Percentiles rank a stretch among this genome's conserved stretches.
phyloP scores from a whole-genome alignment of 2,329 filamentous ascomycete genomes.

The Erysiphe pulchra region DNA sequence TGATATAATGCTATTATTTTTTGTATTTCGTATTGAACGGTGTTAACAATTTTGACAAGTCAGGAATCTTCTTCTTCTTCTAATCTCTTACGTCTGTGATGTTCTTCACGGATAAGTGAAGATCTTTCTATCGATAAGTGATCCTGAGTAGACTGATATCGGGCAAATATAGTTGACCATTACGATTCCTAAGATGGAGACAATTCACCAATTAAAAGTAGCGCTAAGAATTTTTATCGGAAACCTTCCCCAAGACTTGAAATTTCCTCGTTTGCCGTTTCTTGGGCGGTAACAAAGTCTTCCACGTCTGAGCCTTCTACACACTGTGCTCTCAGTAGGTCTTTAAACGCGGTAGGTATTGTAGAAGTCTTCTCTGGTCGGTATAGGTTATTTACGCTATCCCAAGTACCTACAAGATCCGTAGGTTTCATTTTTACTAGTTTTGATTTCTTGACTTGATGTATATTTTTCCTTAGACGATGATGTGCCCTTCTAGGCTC shows the following conservation, averaged over 20 bases:
- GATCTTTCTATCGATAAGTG: too few relatives aligned
- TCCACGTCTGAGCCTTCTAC: not conserved
- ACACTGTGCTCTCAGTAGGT: not conserved
- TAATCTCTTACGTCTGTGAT: too few relatives aligned
- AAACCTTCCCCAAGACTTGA: not conserved
- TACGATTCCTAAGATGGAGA: not conserved
- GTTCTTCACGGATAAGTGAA: too few relatives aligned
- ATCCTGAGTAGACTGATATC: not conserved
- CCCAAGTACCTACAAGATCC: not conserved
- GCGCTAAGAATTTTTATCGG: not conserved
- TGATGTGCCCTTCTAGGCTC: not conserved
- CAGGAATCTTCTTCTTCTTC: too few relatives aligned
- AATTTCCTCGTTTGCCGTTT: not conserved
- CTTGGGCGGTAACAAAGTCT: not conserved
- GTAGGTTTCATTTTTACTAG: not conserved
- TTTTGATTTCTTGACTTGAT: not conserved
- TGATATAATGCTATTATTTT: too few relatives aligned
- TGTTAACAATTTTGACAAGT: too few relatives aligned
- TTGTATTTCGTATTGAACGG: too few relatives aligned
- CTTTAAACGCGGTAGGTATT: not conserved
- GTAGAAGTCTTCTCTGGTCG: not conserved
- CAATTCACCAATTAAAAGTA: not conserved
- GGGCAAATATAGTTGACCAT: not conserved
- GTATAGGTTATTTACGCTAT: not conserved
- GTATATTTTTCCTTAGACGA: not conserved